These are phyloP conservation scores for Marasmius oreades DNA, from an alignment of 1,284 basidiomycete species.

Conservation along the genomic window DNA sequence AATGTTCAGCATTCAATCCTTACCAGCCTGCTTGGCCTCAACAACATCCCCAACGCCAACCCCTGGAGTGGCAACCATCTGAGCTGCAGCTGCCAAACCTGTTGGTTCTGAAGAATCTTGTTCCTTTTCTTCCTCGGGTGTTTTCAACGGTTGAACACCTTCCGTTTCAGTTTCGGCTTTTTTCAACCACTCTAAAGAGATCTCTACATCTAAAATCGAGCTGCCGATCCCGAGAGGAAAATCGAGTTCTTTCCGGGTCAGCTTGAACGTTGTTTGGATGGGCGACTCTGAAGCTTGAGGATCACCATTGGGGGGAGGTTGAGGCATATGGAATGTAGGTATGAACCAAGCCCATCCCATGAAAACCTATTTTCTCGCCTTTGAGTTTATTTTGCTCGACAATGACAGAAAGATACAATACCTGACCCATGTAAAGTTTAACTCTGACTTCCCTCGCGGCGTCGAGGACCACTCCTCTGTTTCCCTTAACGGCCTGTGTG, in stretches of 20 bases:
- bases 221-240: constrained; percentile 73
- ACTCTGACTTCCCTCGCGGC: constrained; percentile 70
- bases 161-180: constrained; percentile 13
- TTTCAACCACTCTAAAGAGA: constrained; percentile 44
- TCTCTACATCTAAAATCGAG: constrained; percentile 59
- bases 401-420: no score
- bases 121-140: constrained; percentile 20
- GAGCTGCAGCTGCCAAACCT: constrained; percentile 24
- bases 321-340: constrained; percentile 74
- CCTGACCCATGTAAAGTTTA: constrained; percentile 76
- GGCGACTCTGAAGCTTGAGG: constrained; percentile 14
- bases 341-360: constrained; percentile 85
- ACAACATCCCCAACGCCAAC: constrained; percentile 25
- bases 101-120: constrained; percentile 7
- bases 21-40: constrained; percentile 27
- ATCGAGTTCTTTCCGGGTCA: constrained; percentile 64
- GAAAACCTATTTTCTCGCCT: constrained; percentile 44
- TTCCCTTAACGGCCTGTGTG: constrained; percentile 26
- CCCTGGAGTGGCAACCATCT: constrained; percentile 18
- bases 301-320: constrained; percentile 30
- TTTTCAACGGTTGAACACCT: constrained; percentile 24
- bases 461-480: constrained; percentile 62
- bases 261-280: constrained; percentile 25
- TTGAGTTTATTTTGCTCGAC: no score
- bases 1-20: constrained; percentile 16